Base-by-base conservation (phyloP, 345 rosid genomes). In the Populus ilicifolia region DNA sequence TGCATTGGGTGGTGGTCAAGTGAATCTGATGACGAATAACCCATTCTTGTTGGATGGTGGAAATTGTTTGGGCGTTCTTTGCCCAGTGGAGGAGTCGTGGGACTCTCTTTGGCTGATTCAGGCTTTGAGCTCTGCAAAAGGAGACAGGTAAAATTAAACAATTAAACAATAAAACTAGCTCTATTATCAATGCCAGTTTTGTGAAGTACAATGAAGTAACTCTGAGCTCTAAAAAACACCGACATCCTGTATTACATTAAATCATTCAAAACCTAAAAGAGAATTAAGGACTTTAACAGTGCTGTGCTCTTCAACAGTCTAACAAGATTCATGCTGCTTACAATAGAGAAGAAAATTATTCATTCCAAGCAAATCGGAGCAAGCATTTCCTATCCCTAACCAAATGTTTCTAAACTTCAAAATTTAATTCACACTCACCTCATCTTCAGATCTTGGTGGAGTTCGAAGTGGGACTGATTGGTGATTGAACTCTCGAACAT, bases 51-150 rank as follows among this genome's bases (percentile, higher is more conserved):
- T 21, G 91, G 87, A 5, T 43, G 83, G 62, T 75, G 80, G 63
- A 83, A 72, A 81, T 84, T 87, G 43, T 80, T 88, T 13, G 91
- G 86, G 23, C 86, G 78, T 80, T 91, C 99, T 78, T 84, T 87
- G 87, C 83, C 85, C 59, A 92, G 79, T n/a, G 97, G 97, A 29
- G 99, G 94, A 77, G 94, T 96, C 72, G 74, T 80, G 10, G 96
- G 99, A 80, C 90, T 81, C 50, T 86, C 89, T 87, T 92, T 89
- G 23, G 85, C 78, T 64, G 96, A 89, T 76, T 87, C 92, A 59
- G 82, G 75, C 82, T 80, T 90, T 25, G 86, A 86, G 79, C 81
- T 83, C 99, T 93, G 86, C 38, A 46, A 29, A 68, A 30, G 44
- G 30, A 80, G 70, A 8, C 27, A 52, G 50, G 59, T 30, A 23